phyloP scores from a whole-genome alignment of 2,329 filamentous ascomycete genomes.

The Dothiorella sarmentorum region DNA sequence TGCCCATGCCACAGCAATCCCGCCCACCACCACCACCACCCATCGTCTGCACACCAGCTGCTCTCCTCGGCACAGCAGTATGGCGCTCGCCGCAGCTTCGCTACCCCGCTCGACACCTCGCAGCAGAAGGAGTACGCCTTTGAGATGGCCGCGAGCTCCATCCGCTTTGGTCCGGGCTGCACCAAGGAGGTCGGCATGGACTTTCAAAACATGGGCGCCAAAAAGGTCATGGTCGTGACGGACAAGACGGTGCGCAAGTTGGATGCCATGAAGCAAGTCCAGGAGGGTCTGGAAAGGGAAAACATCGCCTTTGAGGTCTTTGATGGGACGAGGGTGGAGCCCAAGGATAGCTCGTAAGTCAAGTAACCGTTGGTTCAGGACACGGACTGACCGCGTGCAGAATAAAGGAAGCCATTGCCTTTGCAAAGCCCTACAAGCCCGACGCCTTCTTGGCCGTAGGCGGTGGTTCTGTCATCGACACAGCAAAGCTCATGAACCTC shows the following conservation, averaged over 20 bases:
- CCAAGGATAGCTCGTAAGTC: slow-evolving; percentile 84
- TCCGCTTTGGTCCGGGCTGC: slow-evolving; percentile 87
- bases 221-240: slow-evolving; percentile 88
- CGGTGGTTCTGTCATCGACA: slow-evolving; percentile 94
- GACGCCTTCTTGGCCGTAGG: slow-evolving; percentile 92
- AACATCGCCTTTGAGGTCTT: slow-evolving; percentile 79
- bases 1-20: slow-evolving; percentile 95
- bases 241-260: slow-evolving; percentile 78
- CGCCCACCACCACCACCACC: slow-evolving; percentile 62
- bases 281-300: slow-evolving; percentile 73
- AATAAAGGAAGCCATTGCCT: slow-evolving; percentile 84
- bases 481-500: slow-evolving; percentile 97
- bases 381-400: slow-evolving; percentile 42
- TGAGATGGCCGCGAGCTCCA: slow-evolving; percentile 94
- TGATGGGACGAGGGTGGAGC: slow-evolving; percentile 78
- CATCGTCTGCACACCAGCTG: slow-evolving; percentile 37
- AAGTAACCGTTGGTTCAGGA: background rate
- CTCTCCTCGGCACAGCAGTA: slow-evolving; percentile 21
- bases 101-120: slow-evolving; percentile 70
- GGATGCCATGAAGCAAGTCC: slow-evolving; percentile 84
- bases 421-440: slow-evolving; percentile 72
- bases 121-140: slow-evolving; percentile 95
- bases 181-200: slow-evolving; percentile 99
- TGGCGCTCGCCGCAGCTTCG: slow-evolving; percentile 60
- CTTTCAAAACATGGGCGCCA: slow-evolving; percentile 82